Conservation (phyloP, 2,329 filamentous ascomycete species). For the Ophioceras dolichostomum region DNA sequence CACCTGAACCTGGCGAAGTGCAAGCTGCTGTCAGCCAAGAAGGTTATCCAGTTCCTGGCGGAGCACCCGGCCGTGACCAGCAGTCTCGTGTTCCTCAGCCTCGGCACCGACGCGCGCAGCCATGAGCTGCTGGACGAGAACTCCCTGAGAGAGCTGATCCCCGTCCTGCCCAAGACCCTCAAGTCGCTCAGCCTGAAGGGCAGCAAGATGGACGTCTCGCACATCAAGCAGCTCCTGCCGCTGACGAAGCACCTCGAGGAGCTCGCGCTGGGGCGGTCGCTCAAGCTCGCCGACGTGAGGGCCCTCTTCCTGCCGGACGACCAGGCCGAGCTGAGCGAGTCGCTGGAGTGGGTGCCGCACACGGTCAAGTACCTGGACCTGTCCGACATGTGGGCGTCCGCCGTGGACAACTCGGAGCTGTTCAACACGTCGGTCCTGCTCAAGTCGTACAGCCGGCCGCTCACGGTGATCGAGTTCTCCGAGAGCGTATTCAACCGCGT, state of each 20-base stretch:
- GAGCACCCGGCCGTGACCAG: conserved; percentile 57
- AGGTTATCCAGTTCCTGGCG: conserved; percentile 57
- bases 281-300: conserved; percentile 55
- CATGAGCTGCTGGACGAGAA: conserved; percentile 57
- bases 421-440: conserved; percentile 42
- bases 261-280: conserved; percentile 56
- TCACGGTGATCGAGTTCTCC: conserved; percentile 65
- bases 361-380: conserved; percentile 66
- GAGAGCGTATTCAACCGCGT: conserved; percentile 55
- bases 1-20: conserved; percentile 73
- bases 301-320: conserved; percentile 41
- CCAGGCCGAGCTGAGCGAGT: conserved; percentile 14
- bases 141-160: conserved; percentile 53
- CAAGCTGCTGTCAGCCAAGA: conserved; percentile 51
- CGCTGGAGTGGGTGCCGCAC: conserved; percentile 37
- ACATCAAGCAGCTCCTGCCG: conserved; percentile 50
- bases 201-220: conserved; percentile 52
- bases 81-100: conserved; percentile 57
- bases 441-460: conserved; percentile 46
- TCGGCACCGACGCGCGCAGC: conserved; percentile 59
- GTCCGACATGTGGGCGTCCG: conserved; percentile 53
- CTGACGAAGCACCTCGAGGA: conserved; percentile 66
- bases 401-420: conserved; percentile 45
- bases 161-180: conserved; percentile 52
- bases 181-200: conserved; percentile 67